phyloP scores from a whole-genome alignment of 495 filamentous ascomycete genomes.

The Penicillium manginii region DNA sequence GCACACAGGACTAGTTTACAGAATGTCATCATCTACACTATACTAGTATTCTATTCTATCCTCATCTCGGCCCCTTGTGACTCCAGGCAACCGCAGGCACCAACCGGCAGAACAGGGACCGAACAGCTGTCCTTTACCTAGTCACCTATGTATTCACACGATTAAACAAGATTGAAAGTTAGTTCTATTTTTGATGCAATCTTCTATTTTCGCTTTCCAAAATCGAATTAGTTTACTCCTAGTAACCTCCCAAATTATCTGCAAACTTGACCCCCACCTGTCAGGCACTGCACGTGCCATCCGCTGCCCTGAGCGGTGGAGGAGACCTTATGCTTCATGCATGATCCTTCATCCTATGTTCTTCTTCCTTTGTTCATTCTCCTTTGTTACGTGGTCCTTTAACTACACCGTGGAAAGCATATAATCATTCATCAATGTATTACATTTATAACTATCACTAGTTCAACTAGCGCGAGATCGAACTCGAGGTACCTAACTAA shows the following conservation, averaged over 20 bases:
- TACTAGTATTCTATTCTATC: no score
- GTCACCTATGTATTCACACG: no score
- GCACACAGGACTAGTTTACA: no score
- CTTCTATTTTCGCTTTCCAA: no score
- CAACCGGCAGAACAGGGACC: neutral
- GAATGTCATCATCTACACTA: no score
- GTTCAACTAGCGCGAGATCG: slow-evolving; percentile 10
- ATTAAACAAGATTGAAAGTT: no score
- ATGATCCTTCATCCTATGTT: no score
- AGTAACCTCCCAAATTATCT: neutral
- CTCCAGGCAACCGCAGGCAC: slow-evolving; percentile 1
- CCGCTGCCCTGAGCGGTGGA: slow-evolving; percentile 12
- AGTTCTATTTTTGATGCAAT: no score
- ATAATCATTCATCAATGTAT: neutral
- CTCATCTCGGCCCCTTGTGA: neutral
- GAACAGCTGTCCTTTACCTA: no score
- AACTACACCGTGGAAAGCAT: neutral
- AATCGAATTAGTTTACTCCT: neutral
- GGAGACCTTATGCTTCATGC: neutral
- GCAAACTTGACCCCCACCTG: neutral
- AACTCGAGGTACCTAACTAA: slow-evolving; percentile 9
- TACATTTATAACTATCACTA: slow-evolving; percentile 10
- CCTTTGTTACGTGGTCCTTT: no score
- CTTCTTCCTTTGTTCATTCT: no score
- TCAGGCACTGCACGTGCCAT: slow-evolving; percentile 17